These are phyloP conservation scores for Xanthoparmelia taractica DNA, from an alignment of 495 filamentous ascomycete species.

Conservation along the genomic window DNA sequence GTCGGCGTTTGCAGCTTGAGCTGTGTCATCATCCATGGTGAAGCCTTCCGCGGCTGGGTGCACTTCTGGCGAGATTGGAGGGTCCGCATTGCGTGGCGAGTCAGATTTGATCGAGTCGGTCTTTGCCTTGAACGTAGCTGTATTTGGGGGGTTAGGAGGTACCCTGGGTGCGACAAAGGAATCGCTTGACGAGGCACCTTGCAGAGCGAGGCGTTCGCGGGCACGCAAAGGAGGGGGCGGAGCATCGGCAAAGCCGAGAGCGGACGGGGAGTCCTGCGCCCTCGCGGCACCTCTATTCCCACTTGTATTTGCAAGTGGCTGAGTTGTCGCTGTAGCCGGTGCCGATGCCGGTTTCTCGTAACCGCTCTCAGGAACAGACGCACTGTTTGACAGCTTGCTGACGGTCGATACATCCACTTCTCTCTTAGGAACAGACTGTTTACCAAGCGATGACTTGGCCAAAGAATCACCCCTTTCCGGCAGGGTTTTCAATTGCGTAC, in stretches of 20 bases:
- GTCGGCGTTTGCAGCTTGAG: constrained; percentile 68
- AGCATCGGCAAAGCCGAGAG: constrained; percentile 19
- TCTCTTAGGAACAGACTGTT: constrained; percentile 15
- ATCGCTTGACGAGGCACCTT: constrained; percentile 38
- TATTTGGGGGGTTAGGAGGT: constrained; percentile 50
- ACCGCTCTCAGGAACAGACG: constrained; percentile 7
- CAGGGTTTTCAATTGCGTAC: constrained; percentile 30
- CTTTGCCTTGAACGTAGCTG: constrained; percentile 35
- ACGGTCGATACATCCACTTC: constrained; percentile 14
- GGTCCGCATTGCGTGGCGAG: constrained; percentile 32
- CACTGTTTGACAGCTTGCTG: constrained; percentile 19
- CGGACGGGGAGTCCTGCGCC: constrained; percentile 33
- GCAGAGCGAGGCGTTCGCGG: constrained; percentile 20
- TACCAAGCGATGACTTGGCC: constrained; percentile 25
- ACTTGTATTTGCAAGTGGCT: constrained; percentile 18
- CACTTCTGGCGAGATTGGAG: constrained; percentile 53
- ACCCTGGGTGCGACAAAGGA: constrained; percentile 57
- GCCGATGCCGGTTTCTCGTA: constrained; percentile 24
- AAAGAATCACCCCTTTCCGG: constrained; percentile 56
- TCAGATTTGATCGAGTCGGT: constrained; percentile 46
- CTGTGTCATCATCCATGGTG: constrained; percentile 86
- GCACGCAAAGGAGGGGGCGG: constrained; percentile 25
- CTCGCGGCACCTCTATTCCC: constrained; percentile 26
- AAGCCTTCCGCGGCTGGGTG: constrained; percentile 70
- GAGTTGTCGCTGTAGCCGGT: constrained; percentile 21